phyloP scores from a whole-genome alignment of 2,329 filamentous ascomycete genomes.

The Pyrenochaeta sp. region DNA sequence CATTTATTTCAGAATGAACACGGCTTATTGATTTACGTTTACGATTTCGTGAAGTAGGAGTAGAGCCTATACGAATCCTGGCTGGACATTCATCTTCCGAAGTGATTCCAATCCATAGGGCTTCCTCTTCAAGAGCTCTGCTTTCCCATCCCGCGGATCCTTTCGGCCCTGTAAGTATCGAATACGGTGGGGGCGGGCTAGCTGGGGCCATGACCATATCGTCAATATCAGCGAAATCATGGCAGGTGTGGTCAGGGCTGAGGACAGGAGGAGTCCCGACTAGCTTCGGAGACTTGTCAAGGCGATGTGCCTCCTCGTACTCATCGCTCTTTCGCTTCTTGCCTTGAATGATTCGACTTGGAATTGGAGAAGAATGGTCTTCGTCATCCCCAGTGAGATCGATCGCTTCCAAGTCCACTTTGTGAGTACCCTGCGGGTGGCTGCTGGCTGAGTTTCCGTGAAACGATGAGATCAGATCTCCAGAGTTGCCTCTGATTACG shows the following conservation, averaged over 20 bases:
- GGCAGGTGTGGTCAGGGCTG: conserved; percentile 24
- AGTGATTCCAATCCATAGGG: conserved; percentile 14
- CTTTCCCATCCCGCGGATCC: not conserved
- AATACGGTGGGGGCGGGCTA: conserved; percentile 55
- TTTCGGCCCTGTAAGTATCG: conserved; percentile 45
- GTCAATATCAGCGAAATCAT: conserved; percentile 52
- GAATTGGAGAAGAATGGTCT: conserved; percentile 23
- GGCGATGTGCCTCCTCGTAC: conserved; percentile 40
- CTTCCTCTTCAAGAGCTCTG: conserved; percentile 8
- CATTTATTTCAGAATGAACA: conserved; percentile 32
- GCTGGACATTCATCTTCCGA: conserved; percentile 24
- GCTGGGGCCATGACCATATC: conserved; percentile 33
- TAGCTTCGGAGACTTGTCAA: conserved; percentile 25
- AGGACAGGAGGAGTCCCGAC: conserved; percentile 12
- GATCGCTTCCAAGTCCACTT: conserved; percentile 43
- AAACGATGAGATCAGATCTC: conserved; percentile 13
- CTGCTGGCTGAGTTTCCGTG: conserved; percentile 3
- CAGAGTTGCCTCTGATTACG: conserved; percentile 3
- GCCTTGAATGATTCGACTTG: conserved; percentile 23
- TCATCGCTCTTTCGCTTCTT: conserved; percentile 60
- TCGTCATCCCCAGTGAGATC: conserved; percentile 47
- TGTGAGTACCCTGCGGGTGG: conserved; percentile 17
- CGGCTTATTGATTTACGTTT: conserved; percentile 45
- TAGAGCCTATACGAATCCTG: conserved; percentile 11
- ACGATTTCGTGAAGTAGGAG: conserved; percentile 18